Percentiles rank a stretch among this genome's conserved stretches.
These are phyloP conservation scores for Zasmidium citrigriseum DNA, from an alignment of 2,329 filamentous ascomycete genomes.

Conservation along the genomic window DNA sequence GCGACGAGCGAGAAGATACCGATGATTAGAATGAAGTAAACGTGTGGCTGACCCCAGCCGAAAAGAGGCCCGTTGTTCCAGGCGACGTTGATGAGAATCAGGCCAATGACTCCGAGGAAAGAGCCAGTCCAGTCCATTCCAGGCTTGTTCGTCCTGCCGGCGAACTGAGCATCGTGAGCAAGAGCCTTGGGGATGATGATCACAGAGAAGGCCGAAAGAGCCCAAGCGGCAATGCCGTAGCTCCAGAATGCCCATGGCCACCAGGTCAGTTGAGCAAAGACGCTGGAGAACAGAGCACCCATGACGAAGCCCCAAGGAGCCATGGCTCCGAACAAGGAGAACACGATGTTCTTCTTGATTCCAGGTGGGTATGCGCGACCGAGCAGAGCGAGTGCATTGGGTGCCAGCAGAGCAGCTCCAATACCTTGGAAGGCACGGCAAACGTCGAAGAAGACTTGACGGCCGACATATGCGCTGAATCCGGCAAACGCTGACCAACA, in stretches of 20 bases:
- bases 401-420: constrained; percentile 38
- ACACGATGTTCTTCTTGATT: constrained; percentile 41
- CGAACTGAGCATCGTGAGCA: constrained; percentile 21
- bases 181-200: constrained; percentile 30
- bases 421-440: constrained; percentile 44
- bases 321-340: constrained; percentile 39
- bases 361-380: constrained; percentile 37
- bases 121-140: constrained; percentile 31
- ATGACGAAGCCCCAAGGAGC: constrained; percentile 39
- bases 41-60: constrained; percentile 32
- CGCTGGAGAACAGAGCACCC: constrained; percentile 35
- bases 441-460: constrained; percentile 37
- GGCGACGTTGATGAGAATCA: constrained; percentile 36
- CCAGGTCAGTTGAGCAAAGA: constrained; percentile 37
- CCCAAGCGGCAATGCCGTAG: constrained; percentile 29
- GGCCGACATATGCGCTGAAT: constrained; percentile 37
- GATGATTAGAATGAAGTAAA: constrained; percentile 33
- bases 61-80: constrained; percentile 37
- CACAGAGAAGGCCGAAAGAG: constrained; percentile 25
- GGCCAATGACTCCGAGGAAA: constrained; percentile 30
- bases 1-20: constrained; percentile 30
- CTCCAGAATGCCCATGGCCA: constrained; percentile 39
- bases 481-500: constrained; percentile 44
- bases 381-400: constrained; percentile 41
- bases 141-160: constrained; percentile 11